Percentiles rank a stretch among this genome's conserved stretches.
phyloP scores from a whole-genome alignment of 306 rosid genomes.

The Sindora glabra region DNA sequence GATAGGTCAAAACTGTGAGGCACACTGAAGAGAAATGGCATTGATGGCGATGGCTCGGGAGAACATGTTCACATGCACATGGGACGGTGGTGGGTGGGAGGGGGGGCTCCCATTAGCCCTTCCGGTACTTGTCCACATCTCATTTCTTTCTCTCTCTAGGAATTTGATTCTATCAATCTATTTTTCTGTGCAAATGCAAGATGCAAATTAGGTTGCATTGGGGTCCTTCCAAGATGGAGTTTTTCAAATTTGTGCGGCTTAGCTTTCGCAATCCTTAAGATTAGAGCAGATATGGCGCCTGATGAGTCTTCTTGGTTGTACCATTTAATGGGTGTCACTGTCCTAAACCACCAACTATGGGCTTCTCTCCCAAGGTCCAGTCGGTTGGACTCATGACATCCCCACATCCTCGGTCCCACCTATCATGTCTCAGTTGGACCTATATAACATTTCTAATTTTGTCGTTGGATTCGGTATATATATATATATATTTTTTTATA shows the following conservation, averaged over 20 bases:
- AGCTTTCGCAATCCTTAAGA: slow-evolving; percentile 40
- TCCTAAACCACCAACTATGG: slow-evolving; percentile 43
- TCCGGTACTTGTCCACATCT: slow-evolving; percentile 63
- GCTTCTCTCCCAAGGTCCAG: slow-evolving; percentile 38
- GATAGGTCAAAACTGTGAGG: too few relatives aligned
- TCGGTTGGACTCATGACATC: slow-evolving; percentile 42
- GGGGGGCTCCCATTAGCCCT: slow-evolving; percentile 46
- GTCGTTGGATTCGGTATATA: too few relatives aligned
- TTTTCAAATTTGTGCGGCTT: slow-evolving; percentile 14
- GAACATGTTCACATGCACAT: slow-evolving; percentile 75
- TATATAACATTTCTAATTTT: too few relatives aligned
- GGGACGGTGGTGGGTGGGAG: slow-evolving; percentile 62
- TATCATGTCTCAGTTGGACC: background rate
- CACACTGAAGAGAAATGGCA: background rate
- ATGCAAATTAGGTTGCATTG: too few relatives aligned
- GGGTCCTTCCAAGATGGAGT: slow-evolving; percentile 3
- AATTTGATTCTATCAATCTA: too few relatives aligned
- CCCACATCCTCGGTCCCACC: slow-evolving; percentile 16
- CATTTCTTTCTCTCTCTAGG: background rate
- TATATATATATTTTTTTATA: too few relatives aligned
- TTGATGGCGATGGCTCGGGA: slow-evolving; percentile 15
- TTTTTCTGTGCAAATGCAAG: too few relatives aligned
- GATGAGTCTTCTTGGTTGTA: slow-evolving; percentile 14
- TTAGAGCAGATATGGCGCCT: slow-evolving; percentile 27
- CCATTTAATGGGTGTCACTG: slow-evolving; percentile 30